Evolutionary conservation across 2,329 filamentous ascomycete species (phyloP).

Genomic region (Apiospora koreana): DNA sequence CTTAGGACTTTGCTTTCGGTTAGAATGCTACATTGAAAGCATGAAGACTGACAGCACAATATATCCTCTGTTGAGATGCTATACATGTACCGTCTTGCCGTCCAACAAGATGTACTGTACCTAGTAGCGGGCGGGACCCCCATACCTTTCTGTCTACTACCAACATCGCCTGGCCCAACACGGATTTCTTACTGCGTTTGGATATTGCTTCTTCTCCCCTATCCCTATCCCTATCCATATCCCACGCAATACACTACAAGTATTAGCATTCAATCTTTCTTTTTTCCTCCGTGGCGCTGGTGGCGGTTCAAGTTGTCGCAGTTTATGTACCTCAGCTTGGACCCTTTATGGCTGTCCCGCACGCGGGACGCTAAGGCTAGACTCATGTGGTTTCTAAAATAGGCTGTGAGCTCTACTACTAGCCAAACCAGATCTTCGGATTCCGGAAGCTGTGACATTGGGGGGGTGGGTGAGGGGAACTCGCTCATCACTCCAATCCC

Average conservation of each 20-base stretch:
- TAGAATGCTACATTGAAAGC: background rate
- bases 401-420: background rate
- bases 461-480: constrained; percentile 2
- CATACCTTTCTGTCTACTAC: background rate
- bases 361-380: background rate
- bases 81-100: too few relatives aligned
- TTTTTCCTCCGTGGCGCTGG: background rate
- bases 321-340: background rate
- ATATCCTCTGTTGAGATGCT: background rate
- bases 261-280: background rate
- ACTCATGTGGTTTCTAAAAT: background rate
- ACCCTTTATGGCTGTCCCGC: background rate
- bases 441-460: background rate
- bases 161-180: background rate
- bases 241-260: background rate
- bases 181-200: background rate
- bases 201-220: background rate
- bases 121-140: background rate
- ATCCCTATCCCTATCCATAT: too few relatives aligned
- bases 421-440: background rate
- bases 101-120: background rate
- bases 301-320: background rate
- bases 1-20: background rate
- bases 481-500: background rate
- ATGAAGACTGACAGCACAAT: background rate